A percentile compares a stretch with the other conserved stretches of the same genome.
Evolutionary conservation across 176 grass and related monocot genomes (phyloP).

Genomic region (Metroxylon sagu): DNA sequence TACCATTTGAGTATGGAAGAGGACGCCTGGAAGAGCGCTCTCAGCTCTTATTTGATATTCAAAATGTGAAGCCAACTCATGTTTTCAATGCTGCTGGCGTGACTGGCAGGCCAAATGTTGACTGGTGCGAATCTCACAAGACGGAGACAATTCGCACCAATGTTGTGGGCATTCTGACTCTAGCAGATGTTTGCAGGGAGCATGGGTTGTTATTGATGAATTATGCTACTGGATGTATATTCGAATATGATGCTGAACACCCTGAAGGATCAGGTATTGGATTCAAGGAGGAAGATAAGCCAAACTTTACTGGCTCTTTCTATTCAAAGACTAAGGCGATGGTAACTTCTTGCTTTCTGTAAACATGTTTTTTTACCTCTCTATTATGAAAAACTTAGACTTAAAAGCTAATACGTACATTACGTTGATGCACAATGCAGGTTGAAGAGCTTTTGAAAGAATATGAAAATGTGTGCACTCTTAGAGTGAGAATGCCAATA

Average conservation of each 20-base stretch:
- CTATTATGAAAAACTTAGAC: no score
- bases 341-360: background rate
- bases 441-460: constrained; percentile 22
- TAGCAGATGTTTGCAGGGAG: constrained; percentile 18
- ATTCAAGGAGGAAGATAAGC: constrained; percentile 14
- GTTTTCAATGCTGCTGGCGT: constrained; percentile 21
- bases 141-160: constrained; percentile 14
- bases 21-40: constrained; percentile 14
- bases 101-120: constrained; percentile 17
- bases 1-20: constrained; percentile 14
- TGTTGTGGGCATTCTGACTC: constrained; percentile 11
- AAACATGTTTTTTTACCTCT: no score
- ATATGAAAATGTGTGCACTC: constrained; percentile 20
- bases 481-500: constrained; percentile 18
- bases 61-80: constrained; percentile 21
- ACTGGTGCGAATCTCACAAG: constrained; percentile 19
- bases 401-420: background rate
- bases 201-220: constrained; percentile 11
- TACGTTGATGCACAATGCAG: constrained; percentile 1
- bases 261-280: constrained; percentile 15
- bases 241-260: constrained; percentile 16
- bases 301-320: constrained; percentile 12
- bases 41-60: constrained; percentile 9
- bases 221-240: constrained; percentile 17
- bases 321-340: constrained; percentile 19